These are phyloP conservation scores for Cutaneotrichosporon cutaneum DNA, from an alignment of 1,284 basidiomycete species.

Conservation along the genomic window DNA sequence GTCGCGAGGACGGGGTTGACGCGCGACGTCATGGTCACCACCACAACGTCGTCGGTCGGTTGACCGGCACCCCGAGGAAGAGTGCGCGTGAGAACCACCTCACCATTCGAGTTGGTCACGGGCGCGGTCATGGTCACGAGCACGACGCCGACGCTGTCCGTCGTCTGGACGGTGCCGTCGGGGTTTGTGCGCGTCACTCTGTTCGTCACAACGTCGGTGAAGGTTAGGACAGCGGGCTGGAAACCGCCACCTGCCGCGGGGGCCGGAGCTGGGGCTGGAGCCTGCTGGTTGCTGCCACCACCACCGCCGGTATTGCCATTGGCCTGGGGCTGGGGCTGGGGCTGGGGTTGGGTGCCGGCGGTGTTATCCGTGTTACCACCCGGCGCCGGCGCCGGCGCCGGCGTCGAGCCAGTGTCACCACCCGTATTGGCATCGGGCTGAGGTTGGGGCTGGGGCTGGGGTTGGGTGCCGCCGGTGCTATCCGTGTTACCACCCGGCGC, in stretches of 20 bases:
- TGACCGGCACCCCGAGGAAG: neutral
- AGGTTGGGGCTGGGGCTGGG: neutral
- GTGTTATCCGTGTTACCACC: neutral
- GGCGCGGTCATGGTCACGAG: constrained; percentile 6
- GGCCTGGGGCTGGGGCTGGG: too few relatives aligned
- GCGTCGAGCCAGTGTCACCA: neutral
- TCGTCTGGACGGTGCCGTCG: constrained; percentile 2
- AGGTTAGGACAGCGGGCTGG: neutral
- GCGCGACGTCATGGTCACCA: constrained; percentile 3
- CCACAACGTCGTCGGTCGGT: neutral
- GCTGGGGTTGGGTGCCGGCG: neutral
- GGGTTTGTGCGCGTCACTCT: constrained; percentile 7
- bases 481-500: neutral
- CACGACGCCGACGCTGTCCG: neutral
- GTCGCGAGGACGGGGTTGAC: neutral
- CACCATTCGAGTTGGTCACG: constrained; percentile 1
- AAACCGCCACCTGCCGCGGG: too few relatives aligned
- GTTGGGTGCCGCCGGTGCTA: neutral
- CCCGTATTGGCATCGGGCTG: neutral
- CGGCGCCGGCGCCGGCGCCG: too few relatives aligned
- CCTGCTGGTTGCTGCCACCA: neutral
- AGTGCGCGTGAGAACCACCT: constrained; percentile 5
- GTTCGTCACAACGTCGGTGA: constrained; percentile 8
- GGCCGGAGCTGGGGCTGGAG: neutral
- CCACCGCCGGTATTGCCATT: neutral